Evolutionary conservation across 2,329 filamentous ascomycete species (phyloP), one percentile per base, ranked within the genome.

Genomic region (Cladosporium colombiae): DNA sequence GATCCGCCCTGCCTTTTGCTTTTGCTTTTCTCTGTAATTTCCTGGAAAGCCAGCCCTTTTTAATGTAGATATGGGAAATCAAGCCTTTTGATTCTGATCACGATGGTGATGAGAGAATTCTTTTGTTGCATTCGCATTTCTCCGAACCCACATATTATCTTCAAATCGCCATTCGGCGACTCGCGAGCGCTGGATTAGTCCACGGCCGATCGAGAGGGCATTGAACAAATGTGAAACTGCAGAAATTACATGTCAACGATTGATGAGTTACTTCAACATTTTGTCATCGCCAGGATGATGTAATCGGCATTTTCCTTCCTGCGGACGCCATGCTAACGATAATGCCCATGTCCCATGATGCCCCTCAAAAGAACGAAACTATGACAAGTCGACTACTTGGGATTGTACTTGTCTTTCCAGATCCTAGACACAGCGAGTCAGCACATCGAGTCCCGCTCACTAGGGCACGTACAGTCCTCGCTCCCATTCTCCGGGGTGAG

Each of bases 321-420:
- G 11, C 23, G n/a, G 25, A 52, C 53, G 53, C 53, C 53, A 33
- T 56, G 53, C 53, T 56, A 56, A 56, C 6, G n/a, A 56, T 56
- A 18, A 31, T 5, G n/a, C 18, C 16, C 13, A 35, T 25, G 33
- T 2, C 27, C 31, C n/a, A 10, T 4, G 52, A 35, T 31, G 11
- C 4, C 31, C 3, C 5, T 8, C 6, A 11, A 23, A 21, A 23
- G 11, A 56, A 33, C 31, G 25, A 29, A 31, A 10, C 4, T 4
- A 40, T 21, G 4, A 37, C 18, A 14, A 25, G 13, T 11, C 10
- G 33, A 23, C 31, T 59, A 59, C n/a, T 66, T 72, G 14, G 73
- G 73, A 68, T 75, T 75, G 81, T 98, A 97, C 81, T 98, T 98
- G 69, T 96, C 93, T 78, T 98, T 98, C 92, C 94, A 97, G 76